Evolutionary conservation across 2,329 filamentous ascomycete species (phyloP), one percentile per base, ranked within the genome.

Genomic region (Venturia effusa): DNA sequence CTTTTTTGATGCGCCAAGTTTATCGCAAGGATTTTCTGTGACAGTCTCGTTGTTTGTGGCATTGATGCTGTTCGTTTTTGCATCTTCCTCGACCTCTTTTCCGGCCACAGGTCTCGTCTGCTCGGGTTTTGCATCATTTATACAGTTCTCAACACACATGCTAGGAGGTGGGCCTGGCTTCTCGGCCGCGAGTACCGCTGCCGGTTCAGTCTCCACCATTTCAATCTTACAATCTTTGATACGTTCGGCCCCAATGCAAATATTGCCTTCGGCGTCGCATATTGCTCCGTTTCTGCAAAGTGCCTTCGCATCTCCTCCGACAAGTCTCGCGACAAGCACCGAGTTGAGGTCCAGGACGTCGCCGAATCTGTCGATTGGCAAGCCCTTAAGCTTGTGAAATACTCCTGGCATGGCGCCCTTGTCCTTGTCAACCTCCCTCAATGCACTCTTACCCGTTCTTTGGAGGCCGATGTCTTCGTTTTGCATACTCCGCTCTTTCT

Each of bases 221-320:
- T 54, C 61, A 39, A 62, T 19, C n/a, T 48, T 51, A n/a, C 19
- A 32, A 19, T 81, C 81, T 69, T 79, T 77, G 48, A 54, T 10
- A 2, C 5, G 27, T 67, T 83, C 77, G 66, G 85, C 83, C 67
- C 81, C 81, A 45, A 84, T 85, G 66, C 87, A 79, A 22, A 62
- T 37, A 11, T 39, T 39, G 61, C 61, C 61, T 55, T 62, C 45
- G 3, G 41, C 61, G 39, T 62, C 45, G 61, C 39, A 32, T 15
- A 15, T 43, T 8, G 48, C 62, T n/a, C 39, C 54, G 10, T 40
- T 32, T 22, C 40, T 40, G 19, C 57, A 32, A 8, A 59, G 39
- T 19, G 3, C 11, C 22, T 22, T 59, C 11, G 57, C 15, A 59
- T 59, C 32, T 41, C 57, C 57, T 39, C 40, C 57, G 32, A 41